Base-by-base conservation (phyloP, 1,284 basidiomycete species). In the Ustilago loliicola region DNA sequence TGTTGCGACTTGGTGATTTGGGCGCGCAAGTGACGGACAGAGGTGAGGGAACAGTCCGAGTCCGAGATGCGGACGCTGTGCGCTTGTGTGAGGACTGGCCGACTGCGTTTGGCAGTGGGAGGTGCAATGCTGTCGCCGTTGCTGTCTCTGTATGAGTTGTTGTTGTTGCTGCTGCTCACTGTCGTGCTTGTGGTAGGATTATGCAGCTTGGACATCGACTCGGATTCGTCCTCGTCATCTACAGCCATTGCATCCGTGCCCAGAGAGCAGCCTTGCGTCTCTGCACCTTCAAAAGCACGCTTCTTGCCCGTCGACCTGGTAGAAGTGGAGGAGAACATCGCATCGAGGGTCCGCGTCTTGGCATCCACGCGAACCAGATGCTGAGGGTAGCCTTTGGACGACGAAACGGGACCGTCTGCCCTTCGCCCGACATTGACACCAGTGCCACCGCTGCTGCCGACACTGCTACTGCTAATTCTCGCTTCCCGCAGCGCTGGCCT, bases 321-420 rank as follows among this genome's bases (percentile, higher is more conserved):
- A 7, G 52, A 55, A 8, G 67, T 45, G 15, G 45, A 21, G 13
- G 63, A 42, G 38, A 81, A 66, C 79, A 84, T 97, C 0, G 94
- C 94, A 81, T 98, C 95, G 13, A 99, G 90, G 0, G 95, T 98
- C 48, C 95, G 91, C 66, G 95, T 93, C 57, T 92, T 89, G 17
- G 92, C 88, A 21, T 96, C 97, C 8, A 94, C 96, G 57, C 97
- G 91, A 54, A 99, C 93, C 89, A 97, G 94, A 85, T 96, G 92
- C 59, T 98, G 93, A 0, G 96, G 93, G 84, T 88, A 61, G 30
- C 76, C 77, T 64, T 69, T 70, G 7, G 61, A 72, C 3, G 61
- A 57, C 2, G 69, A 75, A 7, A 69, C 27, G 1, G 62, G 69
- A 11, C 54, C 73, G 3, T 64, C 61, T 9, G 55, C 19, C 27